Evolutionary conservation across 2,329 filamentous ascomycete genomes (phyloP).

Genomic region (Lecanicillium sp.): DNA sequence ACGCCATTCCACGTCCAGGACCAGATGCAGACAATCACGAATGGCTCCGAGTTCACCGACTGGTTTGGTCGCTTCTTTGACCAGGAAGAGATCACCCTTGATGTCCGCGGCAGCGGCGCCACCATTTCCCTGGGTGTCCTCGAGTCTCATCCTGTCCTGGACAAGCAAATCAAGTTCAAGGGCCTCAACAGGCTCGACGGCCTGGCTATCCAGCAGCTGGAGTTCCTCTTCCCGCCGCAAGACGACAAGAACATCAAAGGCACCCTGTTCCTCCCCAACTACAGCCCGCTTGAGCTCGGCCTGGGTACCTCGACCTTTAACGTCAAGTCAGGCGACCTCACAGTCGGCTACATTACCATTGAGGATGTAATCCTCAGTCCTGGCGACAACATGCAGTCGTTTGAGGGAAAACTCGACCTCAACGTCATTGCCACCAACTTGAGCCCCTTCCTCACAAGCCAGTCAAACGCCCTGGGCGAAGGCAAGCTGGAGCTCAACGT

Average conservation of each 20-base stretch:
- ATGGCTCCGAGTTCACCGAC: constrained; percentile 28
- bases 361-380: constrained; percentile 30
- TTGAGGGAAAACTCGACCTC: constrained; percentile 33
- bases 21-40: constrained; percentile 25
- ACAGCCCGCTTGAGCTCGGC: constrained; percentile 31
- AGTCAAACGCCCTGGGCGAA: constrained; percentile 24
- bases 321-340: constrained; percentile 28
- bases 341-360: constrained; percentile 29
- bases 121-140: constrained; percentile 30
- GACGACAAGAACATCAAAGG: constrained; percentile 35
- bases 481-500: constrained; percentile 33
- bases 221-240: constrained; percentile 27
- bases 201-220: constrained; percentile 23
- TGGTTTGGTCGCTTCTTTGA: constrained; percentile 34
- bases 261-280: constrained; percentile 34
- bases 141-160: constrained; percentile 25
- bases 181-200: constrained; percentile 28
- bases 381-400: constrained; percentile 32
- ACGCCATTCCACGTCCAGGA: constrained; percentile 26
- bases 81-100: constrained; percentile 24
- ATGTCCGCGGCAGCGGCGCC: constrained; percentile 24
- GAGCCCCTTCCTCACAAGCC: constrained; percentile 26
- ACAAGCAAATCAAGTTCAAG: constrained; percentile 31
- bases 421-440: constrained; percentile 32
- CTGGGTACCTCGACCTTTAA: constrained; percentile 39